These are phyloP conservation scores for Clitopilus hobsonii DNA, from an alignment of 768 basidiomycete genomes.

Conservation along the genomic window DNA sequence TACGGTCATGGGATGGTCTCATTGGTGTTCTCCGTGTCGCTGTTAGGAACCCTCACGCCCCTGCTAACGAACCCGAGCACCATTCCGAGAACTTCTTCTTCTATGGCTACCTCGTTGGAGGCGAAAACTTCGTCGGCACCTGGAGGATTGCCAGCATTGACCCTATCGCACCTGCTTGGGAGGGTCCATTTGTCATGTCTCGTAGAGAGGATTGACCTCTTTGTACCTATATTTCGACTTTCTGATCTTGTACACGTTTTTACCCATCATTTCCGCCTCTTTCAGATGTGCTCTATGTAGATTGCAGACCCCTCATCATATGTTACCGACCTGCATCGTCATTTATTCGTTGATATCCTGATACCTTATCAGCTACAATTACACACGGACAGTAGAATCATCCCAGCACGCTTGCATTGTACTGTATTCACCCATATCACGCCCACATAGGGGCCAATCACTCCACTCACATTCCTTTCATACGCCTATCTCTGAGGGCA, in stretches of 20 bases:
- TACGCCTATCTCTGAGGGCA: too few relatives aligned
- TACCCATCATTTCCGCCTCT: too few relatives aligned
- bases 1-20: constrained; percentile 57
- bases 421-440: background rate
- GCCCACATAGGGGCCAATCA: too few relatives aligned
- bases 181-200: constrained; percentile 63
- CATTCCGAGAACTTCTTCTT: constrained; percentile 40
- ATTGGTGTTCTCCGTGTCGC: constrained; percentile 46
- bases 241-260: too few relatives aligned
- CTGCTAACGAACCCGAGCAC: background rate
- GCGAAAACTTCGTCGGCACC: constrained; percentile 63
- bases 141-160: constrained; percentile 55
- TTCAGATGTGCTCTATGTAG: background rate
- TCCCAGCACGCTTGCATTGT: background rate
- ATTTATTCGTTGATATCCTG: background rate
- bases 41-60: constrained; percentile 13
- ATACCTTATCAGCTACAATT: background rate
- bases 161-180: constrained; percentile 45
- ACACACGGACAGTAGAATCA: background rate
- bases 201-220: constrained; percentile 28
- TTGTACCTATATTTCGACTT: too few relatives aligned
- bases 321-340: background rate
- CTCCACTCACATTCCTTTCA: too few relatives aligned
- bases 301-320: background rate
- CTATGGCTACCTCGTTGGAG: constrained; percentile 67